Percentiles rank a stretch among this genome's conserved stretches.
Conservation (phyloP, 2,329 filamentous ascomycete species). For the Sporothrix variecibatus region DNA sequence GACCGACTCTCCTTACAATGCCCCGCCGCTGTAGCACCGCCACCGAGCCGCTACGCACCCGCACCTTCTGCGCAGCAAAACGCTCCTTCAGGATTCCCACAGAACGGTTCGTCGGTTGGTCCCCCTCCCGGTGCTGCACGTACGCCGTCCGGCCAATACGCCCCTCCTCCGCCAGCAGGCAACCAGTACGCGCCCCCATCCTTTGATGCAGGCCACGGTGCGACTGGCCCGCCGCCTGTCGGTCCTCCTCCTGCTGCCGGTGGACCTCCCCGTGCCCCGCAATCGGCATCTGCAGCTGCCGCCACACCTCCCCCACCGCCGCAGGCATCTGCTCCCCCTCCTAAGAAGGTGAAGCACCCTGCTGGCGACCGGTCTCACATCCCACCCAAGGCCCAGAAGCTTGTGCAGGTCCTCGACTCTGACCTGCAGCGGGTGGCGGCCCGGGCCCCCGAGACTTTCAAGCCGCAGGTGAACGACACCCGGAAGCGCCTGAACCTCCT, state of each 20-base stretch:
- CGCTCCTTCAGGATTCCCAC: slow-evolving; percentile 37
- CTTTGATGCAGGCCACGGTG: slow-evolving; percentile 46
- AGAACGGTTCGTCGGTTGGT: slow-evolving; percentile 7
- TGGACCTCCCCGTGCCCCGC: slow-evolving; percentile 42
- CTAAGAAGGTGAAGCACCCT: slow-evolving; percentile 68
- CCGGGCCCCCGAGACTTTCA: slow-evolving; percentile 83
- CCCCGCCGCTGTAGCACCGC: slow-evolving; percentile 71
- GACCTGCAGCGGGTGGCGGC: slow-evolving; percentile 89
- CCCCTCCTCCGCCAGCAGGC: slow-evolving; percentile 41
- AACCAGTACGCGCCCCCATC: slow-evolving; percentile 62
- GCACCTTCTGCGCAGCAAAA: slow-evolving; percentile 57
- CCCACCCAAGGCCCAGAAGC: slow-evolving; percentile 69
- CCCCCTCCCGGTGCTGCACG: slow-evolving; percentile 50
- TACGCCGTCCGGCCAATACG: slow-evolving; percentile 53
- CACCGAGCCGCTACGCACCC: slow-evolving; percentile 75
- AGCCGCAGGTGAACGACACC: slow-evolving; percentile 86
- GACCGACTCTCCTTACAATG: slow-evolving; percentile 83
- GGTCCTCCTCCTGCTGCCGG: slow-evolving; percentile 31
- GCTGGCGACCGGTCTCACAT: slow-evolving; percentile 90
- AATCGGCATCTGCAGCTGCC: slow-evolving; percentile 30
- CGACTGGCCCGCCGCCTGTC: slow-evolving; percentile 42
- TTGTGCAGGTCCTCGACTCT: slow-evolving; percentile 77
- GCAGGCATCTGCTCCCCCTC: slow-evolving; percentile 49
- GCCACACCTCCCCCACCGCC: slow-evolving; percentile 43
- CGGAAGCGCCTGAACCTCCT: slow-evolving; percentile 89